These are phyloP conservation scores for Ulota crispa DNA, from an alignment of 225 moss, liverwort and hornwort genomes.

Conservation along the genomic window DNA sequence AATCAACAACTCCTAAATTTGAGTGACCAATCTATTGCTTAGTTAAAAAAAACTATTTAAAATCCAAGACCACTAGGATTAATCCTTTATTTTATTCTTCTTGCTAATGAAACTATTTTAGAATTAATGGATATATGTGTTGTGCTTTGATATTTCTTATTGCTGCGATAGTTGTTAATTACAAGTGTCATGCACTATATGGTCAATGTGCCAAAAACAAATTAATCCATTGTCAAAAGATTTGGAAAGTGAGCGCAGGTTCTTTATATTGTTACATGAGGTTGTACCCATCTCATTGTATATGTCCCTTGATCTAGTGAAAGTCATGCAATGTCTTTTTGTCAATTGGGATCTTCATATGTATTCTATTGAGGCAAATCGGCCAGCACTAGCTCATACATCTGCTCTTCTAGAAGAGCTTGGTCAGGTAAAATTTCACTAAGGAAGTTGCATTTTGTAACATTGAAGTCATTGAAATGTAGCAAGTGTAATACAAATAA, in stretches of 20 bases:
- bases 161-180: too few species aligned
- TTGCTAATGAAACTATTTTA: too few species aligned
- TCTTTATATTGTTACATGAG: conserved; percentile 76
- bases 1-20: too few species aligned
- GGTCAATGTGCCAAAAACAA: background rate
- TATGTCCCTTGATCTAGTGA: conserved; percentile 84
- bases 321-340: conserved; percentile 76
- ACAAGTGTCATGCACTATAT: background rate
- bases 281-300: conserved; percentile 83
- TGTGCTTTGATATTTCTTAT: too few species aligned
- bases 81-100: too few species aligned
- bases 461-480: background rate
- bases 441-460: background rate
- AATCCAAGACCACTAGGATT: too few species aligned
- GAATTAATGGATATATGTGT: too few species aligned
- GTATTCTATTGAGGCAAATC: conserved; percentile 55
- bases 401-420: conserved; percentile 76
- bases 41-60: too few species aligned
- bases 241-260: conserved; percentile 50
- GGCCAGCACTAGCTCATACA: conserved; percentile 63
- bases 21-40: too few species aligned
- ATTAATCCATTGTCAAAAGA: conserved; percentile 30
- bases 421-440: conserved; percentile 57
- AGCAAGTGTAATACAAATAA: background rate
- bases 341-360: conserved; percentile 78